A percentile compares a stretch with the other conserved stretches of the same genome.
Conservation (phyloP, 495 filamentous ascomycete genomes). For the Aspergillus funiculosus region DNA sequence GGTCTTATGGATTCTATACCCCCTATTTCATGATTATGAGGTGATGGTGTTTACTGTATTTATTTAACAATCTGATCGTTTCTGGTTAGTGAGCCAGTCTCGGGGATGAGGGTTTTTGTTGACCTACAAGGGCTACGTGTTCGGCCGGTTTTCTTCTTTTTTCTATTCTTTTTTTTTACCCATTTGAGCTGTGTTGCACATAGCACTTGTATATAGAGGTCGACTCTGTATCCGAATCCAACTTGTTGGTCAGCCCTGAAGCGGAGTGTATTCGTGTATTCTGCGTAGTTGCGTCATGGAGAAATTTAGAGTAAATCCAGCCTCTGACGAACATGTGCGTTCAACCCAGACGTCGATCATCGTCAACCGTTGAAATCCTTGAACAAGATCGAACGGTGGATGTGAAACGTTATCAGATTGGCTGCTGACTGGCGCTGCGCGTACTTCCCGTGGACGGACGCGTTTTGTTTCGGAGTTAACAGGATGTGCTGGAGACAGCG, state of each 20-base stretch:
- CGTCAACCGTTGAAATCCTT: background rate
- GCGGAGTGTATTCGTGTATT: background rate
- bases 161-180: no score
- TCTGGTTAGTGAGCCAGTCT: conserved; percentile 12
- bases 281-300: background rate
- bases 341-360: no score
- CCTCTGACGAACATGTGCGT: no score
- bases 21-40: conserved; percentile 30
- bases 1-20: conserved; percentile 32
- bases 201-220: conserved; percentile 15
- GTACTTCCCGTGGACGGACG: background rate
- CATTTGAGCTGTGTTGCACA: conserved; percentile 12
- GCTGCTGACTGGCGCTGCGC: conserved; percentile 7
- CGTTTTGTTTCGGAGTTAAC: conserved; percentile 1
- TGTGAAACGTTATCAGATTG: conserved; percentile 5
- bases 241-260: conserved; percentile 12
- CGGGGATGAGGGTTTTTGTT: background rate
- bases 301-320: no score
- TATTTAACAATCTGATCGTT: conserved; percentile 11
- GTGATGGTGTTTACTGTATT: conserved; percentile 20
- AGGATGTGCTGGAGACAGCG: background rate
- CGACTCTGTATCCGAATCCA: conserved; percentile 11
- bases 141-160: conserved; percentile 5
- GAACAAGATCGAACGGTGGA: background rate
- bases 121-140: conserved; percentile 3